These are phyloP conservation scores for Suillus ampliporus DNA, from an alignment of 768 basidiomycete genomes.

Conservation along the genomic window DNA sequence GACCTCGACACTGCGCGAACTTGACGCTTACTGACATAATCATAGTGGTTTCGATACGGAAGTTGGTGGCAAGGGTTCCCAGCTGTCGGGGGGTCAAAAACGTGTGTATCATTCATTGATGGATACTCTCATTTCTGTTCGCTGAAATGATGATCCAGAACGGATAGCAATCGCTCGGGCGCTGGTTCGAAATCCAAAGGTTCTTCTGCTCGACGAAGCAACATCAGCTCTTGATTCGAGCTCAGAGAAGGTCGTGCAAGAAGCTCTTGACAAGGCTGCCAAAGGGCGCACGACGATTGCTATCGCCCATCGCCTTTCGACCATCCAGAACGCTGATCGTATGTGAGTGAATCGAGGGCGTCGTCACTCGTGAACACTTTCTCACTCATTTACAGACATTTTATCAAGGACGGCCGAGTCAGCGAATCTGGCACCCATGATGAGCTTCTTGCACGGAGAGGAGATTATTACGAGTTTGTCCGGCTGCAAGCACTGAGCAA, in stretches of 20 bases:
- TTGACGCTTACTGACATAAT: conserved; percentile 16
- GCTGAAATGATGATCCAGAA: conserved; percentile 38
- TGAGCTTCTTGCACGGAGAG: conserved; percentile 66
- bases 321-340: conserved; percentile 89
- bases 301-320: conserved; percentile 93
- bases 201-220: conserved; percentile 87
- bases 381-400: conserved; percentile 60
- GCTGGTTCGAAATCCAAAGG: conserved; percentile 86
- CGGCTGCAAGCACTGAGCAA: conserved; percentile 79
- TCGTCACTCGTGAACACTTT: background rate
- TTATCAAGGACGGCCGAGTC: conserved; percentile 85
- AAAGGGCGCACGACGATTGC: conserved; percentile 93
- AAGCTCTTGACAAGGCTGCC: conserved; percentile 89
- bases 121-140: conserved; percentile 5
- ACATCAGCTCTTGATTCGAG: conserved; percentile 91
- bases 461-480: conserved; percentile 85
- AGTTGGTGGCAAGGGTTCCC: conserved; percentile 89
- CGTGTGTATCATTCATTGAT: conserved; percentile 48
- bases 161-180: conserved; percentile 89
- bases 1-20: conserved; percentile 28
- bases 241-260: conserved; percentile 94
- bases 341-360: conserved; percentile 58
- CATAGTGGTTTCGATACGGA: conserved; percentile 86
- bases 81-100: conserved; percentile 89
- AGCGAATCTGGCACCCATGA: conserved; percentile 90